A percentile compares a stretch with the other conserved stretches of the same genome.
These are phyloP conservation scores for Ophiocordyceps sinensis DNA, from an alignment of 2,329 filamentous ascomycete species.

Conservation along the genomic window DNA sequence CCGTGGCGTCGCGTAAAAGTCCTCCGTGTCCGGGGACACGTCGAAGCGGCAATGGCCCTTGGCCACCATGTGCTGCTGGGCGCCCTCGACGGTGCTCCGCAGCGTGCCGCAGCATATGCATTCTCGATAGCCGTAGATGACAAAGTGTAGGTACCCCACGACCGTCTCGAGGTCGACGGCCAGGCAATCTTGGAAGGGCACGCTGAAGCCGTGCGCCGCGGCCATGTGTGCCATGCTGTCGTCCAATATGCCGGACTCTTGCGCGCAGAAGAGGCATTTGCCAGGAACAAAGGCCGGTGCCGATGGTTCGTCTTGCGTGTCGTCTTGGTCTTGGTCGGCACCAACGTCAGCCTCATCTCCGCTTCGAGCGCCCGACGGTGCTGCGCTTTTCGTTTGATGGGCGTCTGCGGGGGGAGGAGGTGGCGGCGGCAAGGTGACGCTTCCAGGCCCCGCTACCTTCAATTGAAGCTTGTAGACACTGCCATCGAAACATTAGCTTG, in stretches of 20 bases:
- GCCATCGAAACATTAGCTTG: background rate
- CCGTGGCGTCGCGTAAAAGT: constrained; percentile 23
- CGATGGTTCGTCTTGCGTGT: background rate
- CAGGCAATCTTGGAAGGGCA: constrained; percentile 24
- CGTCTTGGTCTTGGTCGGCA: background rate
- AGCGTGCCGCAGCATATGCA: constrained; percentile 35
- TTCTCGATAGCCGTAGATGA: constrained; percentile 34
- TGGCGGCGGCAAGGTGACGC: background rate
- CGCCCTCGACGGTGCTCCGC: constrained; percentile 25
- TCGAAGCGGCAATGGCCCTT: constrained; percentile 34
- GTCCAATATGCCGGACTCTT: constrained; percentile 13
- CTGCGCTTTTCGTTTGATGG: background rate
- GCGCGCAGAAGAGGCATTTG: constrained; percentile 29
- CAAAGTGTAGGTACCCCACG: constrained; percentile 30
- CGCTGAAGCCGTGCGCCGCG: constrained; percentile 28
- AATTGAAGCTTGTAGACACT: background rate
- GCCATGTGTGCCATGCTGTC: constrained; percentile 34
- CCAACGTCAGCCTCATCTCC: background rate
- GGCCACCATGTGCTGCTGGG: constrained; percentile 35
- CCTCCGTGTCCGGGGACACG: constrained; percentile 21
- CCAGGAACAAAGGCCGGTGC: constrained; percentile 11
- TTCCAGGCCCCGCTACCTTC: background rate
- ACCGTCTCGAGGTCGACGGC: constrained; percentile 30
- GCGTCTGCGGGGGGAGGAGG: background rate
- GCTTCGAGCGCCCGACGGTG: background rate